Conservation (phyloP, 768 basidiomycete species). For the Nidularia sp. region DNA sequence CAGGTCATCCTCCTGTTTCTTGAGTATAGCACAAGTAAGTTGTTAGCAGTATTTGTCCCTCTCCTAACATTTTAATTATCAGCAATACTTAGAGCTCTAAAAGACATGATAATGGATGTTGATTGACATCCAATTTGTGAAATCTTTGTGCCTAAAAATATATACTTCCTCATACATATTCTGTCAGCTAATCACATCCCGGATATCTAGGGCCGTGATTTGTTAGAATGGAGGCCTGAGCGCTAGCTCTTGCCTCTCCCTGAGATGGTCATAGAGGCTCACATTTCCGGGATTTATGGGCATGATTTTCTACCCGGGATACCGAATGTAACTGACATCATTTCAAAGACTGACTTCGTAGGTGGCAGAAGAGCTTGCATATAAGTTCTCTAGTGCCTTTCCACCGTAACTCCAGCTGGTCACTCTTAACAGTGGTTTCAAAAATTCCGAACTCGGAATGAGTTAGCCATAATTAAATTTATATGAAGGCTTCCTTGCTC, state of each 20-base stretch:
- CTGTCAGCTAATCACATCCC: slow-evolving; percentile 27
- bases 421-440: slow-evolving; percentile 29
- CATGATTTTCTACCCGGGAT: not conserved
- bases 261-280: slow-evolving; percentile 13
- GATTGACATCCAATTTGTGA: not conserved
- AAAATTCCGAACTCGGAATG: slow-evolving; percentile 39
- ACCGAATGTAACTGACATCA: not conserved
- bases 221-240: slow-evolving; percentile 34
- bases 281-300: slow-evolving; percentile 19
- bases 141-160: slow-evolving; percentile 23
- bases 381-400: slow-evolving; percentile 10
- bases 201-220: slow-evolving; percentile 36
- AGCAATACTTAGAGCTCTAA: no score
- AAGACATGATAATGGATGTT: no score
- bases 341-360: slow-evolving; percentile 26
- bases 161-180: slow-evolving; percentile 27
- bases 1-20: no score
- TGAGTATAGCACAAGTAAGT: no score
- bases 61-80: no score
- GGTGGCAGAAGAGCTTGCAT: slow-evolving; percentile 29
- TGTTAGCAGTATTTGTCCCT: no score
- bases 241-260: slow-evolving; percentile 31
- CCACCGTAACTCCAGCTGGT: not conserved
- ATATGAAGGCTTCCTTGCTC: not conserved
- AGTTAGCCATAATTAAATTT: slow-evolving; percentile 20